phyloP scores from a whole-genome alignment of 1,284 basidiomycete species.

The Heliocybe sulcata region DNA sequence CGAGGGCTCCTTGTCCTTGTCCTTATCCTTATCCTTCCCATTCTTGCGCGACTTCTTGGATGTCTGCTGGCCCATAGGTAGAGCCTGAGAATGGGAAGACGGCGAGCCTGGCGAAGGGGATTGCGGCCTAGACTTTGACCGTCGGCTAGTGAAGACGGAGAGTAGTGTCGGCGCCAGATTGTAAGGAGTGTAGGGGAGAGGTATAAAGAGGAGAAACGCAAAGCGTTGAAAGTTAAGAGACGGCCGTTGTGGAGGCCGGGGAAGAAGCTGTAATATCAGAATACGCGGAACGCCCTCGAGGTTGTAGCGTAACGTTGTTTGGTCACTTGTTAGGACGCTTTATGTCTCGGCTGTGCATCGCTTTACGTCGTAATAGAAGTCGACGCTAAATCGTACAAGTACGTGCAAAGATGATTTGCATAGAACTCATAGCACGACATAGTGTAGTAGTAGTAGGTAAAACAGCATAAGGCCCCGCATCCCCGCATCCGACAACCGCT shows the following conservation, averaged over 20 bases:
- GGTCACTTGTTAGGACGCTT: neutral
- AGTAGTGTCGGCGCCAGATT: conserved; percentile 78
- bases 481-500: conserved; percentile 15
- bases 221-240: neutral
- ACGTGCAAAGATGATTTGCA: conserved; percentile 18
- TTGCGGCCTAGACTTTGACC: conserved; percentile 62
- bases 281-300: neutral
- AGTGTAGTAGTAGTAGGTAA: conserved; percentile 21
- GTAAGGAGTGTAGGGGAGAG: conserved; percentile 15
- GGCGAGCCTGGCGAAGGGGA: conserved; percentile 49
- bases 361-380: neutral
- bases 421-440: conserved; percentile 26
- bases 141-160: conserved; percentile 63
- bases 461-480: conserved; percentile 23
- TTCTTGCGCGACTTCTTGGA: conserved; percentile 73
- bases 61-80: conserved; percentile 68
- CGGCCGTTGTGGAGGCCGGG: neutral
- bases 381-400: neutral
- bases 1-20: no score
- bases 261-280: conserved; percentile 1
- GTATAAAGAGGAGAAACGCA: neutral
- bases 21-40: conserved; percentile 60
- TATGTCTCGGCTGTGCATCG: neutral
- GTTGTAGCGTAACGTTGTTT: neutral
- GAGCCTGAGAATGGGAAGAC: conserved; percentile 27